Evolutionary conservation across 352 stramenopile species (phyloP).

Genomic region (Vaucheria bursata): DNA sequence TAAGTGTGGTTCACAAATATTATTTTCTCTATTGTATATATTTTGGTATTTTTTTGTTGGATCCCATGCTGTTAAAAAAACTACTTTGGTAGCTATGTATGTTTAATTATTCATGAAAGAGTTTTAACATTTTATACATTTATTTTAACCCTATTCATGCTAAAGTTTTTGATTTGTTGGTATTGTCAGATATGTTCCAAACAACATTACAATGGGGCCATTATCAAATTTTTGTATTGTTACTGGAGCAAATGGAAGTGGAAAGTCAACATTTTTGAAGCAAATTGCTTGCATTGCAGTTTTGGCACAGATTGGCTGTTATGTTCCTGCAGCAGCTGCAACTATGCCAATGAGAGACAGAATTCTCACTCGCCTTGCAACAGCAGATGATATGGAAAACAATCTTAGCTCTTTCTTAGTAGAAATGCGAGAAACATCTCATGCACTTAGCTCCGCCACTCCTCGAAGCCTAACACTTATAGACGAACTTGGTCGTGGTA

Average conservation of each 20-base stretch:
- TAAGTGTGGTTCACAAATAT: no score
- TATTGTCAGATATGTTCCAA: conserved; percentile 71
- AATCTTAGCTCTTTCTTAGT: conserved; percentile 79
- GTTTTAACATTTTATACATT: no score
- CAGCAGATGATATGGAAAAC: conserved; percentile 81
- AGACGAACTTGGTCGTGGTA: conserved; percentile 77
- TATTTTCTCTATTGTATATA: no score
- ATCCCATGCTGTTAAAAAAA: no score
- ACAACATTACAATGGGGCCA: conserved; percentile 55
- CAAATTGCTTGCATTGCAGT: conserved; percentile 9
- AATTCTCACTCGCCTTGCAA: conserved; percentile 79
- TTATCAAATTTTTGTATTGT: conserved; percentile 58
- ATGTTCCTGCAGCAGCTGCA: conserved; percentile 68
- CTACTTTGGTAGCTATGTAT: no score
- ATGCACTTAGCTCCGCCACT: conserved; percentile 57
- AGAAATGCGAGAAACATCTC: conserved; percentile 77
- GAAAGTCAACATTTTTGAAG: conserved; percentile 60
- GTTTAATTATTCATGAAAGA: no score
- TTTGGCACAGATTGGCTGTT: conserved; percentile 55
- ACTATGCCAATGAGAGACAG: conserved; percentile 69
- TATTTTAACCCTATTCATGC: no score
- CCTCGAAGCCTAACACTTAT: conserved; percentile 64
- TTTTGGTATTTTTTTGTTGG: no score
- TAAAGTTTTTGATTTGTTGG: no score
- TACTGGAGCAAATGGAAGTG: conserved; percentile 75